Percentiles rank a stretch among this genome's conserved stretches.
phyloP scores from a whole-genome alignment of 768 basidiomycete genomes.

The Brasilioporus rufonigricans region DNA sequence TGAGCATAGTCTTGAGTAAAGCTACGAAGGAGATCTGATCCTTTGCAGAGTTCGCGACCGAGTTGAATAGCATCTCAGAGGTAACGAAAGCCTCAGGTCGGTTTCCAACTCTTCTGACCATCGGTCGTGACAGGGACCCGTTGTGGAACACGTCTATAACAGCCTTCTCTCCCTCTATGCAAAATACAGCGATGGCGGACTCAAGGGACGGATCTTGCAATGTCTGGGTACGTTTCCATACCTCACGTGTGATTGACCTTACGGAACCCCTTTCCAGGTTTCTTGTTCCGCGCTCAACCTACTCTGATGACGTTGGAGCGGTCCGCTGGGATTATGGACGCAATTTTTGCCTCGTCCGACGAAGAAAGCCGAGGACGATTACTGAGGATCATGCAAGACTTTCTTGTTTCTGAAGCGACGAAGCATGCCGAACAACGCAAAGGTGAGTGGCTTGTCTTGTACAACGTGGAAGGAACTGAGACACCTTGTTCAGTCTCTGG shows the following conservation, averaged over 20 bases:
- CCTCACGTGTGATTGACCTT: background rate
- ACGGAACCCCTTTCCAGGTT: constrained; percentile 50
- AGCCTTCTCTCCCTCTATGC: constrained; percentile 70
- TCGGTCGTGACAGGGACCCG: constrained; percentile 45
- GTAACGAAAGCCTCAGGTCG: constrained; percentile 29
- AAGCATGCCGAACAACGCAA: constrained; percentile 76
- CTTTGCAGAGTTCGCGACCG: constrained; percentile 48
- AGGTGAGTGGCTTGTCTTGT: constrained; percentile 34
- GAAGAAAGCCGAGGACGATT: constrained; percentile 71
- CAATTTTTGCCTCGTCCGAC: constrained; percentile 73
- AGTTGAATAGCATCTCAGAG: constrained; percentile 57
- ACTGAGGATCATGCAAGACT: constrained; percentile 88
- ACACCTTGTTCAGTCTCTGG: constrained; percentile 7
- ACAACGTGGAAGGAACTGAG: background rate
- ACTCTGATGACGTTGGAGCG: constrained; percentile 81
- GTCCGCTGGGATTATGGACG: constrained; percentile 86
- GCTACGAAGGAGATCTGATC: background rate
- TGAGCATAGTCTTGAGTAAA: constrained; percentile 33
- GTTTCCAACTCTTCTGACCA: constrained; percentile 1
- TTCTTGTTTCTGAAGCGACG: constrained; percentile 76
- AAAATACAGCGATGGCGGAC: constrained; percentile 53
- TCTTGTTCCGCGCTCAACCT: constrained; percentile 89
- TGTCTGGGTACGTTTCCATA: constrained; percentile 65
- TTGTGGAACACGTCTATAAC: constrained; percentile 82
- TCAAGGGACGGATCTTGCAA: constrained; percentile 75